Base-by-base conservation (phyloP, 1,284 basidiomycete genomes). In the Moniliophthora roreri region DNA sequence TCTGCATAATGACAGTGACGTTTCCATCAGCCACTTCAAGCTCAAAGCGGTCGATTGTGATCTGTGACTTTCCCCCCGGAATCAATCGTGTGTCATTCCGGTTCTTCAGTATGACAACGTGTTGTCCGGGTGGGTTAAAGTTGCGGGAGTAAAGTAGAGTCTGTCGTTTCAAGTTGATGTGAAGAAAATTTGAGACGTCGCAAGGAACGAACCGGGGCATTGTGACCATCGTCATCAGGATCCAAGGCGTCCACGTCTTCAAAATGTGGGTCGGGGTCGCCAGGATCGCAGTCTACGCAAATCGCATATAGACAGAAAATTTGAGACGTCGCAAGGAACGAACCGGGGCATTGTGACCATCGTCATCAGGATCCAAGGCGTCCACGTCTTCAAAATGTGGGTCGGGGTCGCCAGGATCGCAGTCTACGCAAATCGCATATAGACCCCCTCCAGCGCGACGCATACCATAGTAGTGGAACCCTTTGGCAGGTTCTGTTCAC, bases 221-320 rank as follows among this genome's bases (percentile, higher is more conserved):
- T 66, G 34, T 62, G 38, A 3, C 67, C 66, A 48, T 66, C 54
- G 48, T 65, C 66, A 8, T 59, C 60, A 0, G 37, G 7, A 47
- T 69, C 60, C 10, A 66, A 52, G 3, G 52, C 67, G 49, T 67
- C 61, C 23, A 69, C 62, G 11, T 50, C 47, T 20, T 57, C 48
- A 50, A 62, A 67, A 23, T 57, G 49, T 13, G 53, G 59, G 36
- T 61, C 45, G 24, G 53, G 59, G 36, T 61, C 45, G 24, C 62
- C 62, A 18, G 63, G 64, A 51, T 66, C 63, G 53, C 66, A 67
- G 55, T 69, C 68, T 47, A 67, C 50, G 55, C 66, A 69, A 21
- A 68, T 68, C n/a, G n/a, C n/a, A n/a, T n/a, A n/a, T n/a, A n/a
- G n/a, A n/a, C n/a, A 16, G 20, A 4, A 1, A 18, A 28, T 21